phyloP scores from a whole-genome alignment of 306 rosid species.

The Prunus armeniaca region DNA sequence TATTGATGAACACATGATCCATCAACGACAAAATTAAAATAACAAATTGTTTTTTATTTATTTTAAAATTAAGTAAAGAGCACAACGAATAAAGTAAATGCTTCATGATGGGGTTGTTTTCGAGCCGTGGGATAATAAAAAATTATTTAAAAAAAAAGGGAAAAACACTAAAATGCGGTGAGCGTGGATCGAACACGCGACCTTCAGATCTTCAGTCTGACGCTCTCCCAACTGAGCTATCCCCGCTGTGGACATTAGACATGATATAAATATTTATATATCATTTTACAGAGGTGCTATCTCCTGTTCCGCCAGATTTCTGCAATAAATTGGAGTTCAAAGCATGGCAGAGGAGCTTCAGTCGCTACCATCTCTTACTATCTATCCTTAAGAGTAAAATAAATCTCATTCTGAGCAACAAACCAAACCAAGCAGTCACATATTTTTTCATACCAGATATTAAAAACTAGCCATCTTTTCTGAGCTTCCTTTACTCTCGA shows the following conservation, averaged over 20 bases:
- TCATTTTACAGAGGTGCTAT: too few relatives aligned
- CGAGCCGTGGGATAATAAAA: too few relatives aligned
- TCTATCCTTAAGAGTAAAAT: too few relatives aligned
- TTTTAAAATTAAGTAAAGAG: neutral
- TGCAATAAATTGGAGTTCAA: neutral
- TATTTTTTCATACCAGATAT: neutral
- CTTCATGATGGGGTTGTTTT: too few relatives aligned
- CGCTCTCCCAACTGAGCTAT: slow-evolving; percentile 54
- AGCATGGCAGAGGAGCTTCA: neutral
- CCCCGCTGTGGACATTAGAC: neutral
- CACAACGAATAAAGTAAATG: too few relatives aligned
- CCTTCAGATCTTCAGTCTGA: slow-evolving; percentile 16
- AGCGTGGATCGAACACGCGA: slow-evolving; percentile 48
- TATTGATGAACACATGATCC: too few relatives aligned
- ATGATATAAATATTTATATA: too few relatives aligned
- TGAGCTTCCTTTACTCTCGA: neutral
- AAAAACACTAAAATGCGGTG: slow-evolving; percentile 19
- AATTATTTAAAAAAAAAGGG: accelerated
- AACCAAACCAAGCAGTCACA: neutral
- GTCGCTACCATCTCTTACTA: neutral
- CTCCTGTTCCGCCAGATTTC: neutral
- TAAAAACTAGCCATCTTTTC: too few relatives aligned
- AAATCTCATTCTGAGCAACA: neutral
- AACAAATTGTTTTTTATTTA: too few relatives aligned
- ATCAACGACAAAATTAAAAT: too few relatives aligned